Evolutionary conservation across 2,329 filamentous ascomycete genomes (phyloP).

Genomic region (Colletotrichum viniferum): DNA sequence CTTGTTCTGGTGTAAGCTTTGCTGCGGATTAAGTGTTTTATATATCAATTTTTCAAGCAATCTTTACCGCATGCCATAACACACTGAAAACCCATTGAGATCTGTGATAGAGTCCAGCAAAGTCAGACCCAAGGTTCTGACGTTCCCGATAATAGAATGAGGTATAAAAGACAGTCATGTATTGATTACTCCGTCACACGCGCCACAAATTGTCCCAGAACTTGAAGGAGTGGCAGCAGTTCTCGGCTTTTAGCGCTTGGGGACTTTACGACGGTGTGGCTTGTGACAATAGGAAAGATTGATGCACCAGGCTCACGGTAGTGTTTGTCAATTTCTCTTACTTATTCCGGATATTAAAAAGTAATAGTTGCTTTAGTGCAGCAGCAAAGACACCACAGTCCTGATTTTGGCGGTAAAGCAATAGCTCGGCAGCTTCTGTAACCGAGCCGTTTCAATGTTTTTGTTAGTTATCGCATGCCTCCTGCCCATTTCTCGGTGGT

Average conservation of each 20-base stretch:
- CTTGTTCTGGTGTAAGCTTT: too few species aligned
- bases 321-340: background rate
- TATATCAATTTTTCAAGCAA: background rate
- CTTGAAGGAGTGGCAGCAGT: background rate
- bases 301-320: background rate
- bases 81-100: rapidly evolving
- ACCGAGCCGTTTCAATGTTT: background rate
- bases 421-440: background rate
- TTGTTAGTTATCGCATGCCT: too few species aligned
- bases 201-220: background rate
- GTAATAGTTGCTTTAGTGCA: rapidly evolving
- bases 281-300: rapidly evolving
- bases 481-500: background rate
- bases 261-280: background rate
- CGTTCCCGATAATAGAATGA: rapidly evolving
- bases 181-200: background rate
- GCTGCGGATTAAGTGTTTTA: too few species aligned
- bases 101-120: background rate
- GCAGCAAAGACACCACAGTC: background rate
- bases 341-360: background rate
- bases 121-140: background rate
- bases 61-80: rapidly evolving
- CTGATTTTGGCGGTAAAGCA: background rate
- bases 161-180: background rate
- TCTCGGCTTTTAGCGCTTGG: background rate